Conservation (phyloP, 179 eudicot species). For the Heliamphora pulchella region DNA sequence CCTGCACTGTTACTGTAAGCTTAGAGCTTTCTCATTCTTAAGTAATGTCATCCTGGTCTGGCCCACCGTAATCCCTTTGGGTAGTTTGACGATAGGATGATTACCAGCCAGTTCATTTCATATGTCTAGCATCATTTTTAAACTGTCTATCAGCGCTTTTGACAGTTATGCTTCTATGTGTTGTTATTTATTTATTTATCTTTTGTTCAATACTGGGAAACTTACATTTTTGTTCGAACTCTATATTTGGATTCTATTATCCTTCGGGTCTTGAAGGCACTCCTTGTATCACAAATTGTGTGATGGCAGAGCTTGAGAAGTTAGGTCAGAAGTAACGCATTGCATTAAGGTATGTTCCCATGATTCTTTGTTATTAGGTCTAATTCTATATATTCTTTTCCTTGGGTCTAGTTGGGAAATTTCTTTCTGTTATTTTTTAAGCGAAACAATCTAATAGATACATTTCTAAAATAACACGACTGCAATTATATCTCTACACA, state of each 20-base stretch:
- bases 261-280: constrained; percentile 44
- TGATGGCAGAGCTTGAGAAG: constrained; percentile 98
- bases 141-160: background rate
- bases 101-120: background rate
- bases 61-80: background rate
- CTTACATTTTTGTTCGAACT: constrained; percentile 1
- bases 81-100: background rate
- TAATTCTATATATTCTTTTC: background rate
- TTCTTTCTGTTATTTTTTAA: background rate
- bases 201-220: background rate
- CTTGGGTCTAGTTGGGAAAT: background rate
- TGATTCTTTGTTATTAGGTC: background rate
- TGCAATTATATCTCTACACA: background rate
- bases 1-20: background rate
- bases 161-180: background rate
- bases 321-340: constrained; percentile 88
- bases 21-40: background rate
- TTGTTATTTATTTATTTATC: background rate
- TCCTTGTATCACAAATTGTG: constrained; percentile 96
- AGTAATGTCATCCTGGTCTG: background rate
- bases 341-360: constrained; percentile 59
- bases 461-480: background rate
- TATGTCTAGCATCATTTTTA: background rate
- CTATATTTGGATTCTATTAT: background rate
- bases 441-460: background rate